phyloP scores from a whole-genome alignment of 2,329 filamentous ascomycete genomes.

The Fusarium equiseti region DNA sequence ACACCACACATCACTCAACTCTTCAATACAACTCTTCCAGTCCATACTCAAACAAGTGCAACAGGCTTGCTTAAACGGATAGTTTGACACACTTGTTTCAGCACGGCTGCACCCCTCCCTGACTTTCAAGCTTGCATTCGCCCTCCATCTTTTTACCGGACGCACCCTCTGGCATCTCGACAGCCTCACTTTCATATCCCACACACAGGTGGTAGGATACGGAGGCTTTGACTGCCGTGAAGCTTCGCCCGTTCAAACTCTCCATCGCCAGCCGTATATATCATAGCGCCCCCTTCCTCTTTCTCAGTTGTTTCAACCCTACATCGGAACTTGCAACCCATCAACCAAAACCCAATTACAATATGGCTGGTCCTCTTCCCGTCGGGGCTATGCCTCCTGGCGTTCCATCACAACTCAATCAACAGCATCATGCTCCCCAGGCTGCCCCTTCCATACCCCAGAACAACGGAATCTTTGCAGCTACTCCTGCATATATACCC shows the following conservation, averaged over 20 bases:
- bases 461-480: conserved; percentile 3
- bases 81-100: conserved; percentile 9
- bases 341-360: conserved; percentile 15
- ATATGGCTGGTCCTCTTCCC: conserved; percentile 22
- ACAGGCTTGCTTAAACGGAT: neutral
- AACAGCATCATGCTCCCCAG: conserved; percentile 14
- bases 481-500: conserved; percentile 17
- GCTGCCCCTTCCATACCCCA: conserved; percentile 11
- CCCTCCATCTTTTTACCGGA: conserved; percentile 33
- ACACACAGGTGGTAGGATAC: conserved; percentile 1
- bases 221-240: neutral
- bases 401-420: conserved; percentile 13
- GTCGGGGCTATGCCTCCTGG: conserved; percentile 23
- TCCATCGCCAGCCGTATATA: conserved; percentile 31
- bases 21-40: conserved; percentile 1
- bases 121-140: conserved; percentile 19
- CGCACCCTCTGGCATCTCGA: conserved; percentile 33
- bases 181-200: conserved; percentile 39
- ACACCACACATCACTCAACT: neutral
- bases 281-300: conserved; percentile 26
- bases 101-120: conserved; percentile 20
- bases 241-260: neutral
- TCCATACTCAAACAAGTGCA: conserved; percentile 7
- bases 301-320: neutral
- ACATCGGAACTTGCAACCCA: conserved; percentile 11